Evolutionary conservation across 2,329 filamentous ascomycete species (phyloP).

Genomic region (Pseudogymnoascus sp.): DNA sequence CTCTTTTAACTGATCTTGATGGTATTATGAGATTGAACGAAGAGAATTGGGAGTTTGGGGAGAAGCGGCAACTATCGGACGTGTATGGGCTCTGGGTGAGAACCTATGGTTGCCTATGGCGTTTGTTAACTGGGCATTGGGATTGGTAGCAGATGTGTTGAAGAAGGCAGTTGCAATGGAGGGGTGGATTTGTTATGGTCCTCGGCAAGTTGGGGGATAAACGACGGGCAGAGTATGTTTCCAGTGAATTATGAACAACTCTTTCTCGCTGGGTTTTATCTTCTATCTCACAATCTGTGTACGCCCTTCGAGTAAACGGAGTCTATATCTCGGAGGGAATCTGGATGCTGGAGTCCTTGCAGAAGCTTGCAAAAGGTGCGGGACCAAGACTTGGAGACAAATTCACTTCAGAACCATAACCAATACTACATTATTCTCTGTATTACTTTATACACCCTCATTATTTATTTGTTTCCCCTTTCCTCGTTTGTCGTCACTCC

Average conservation of each 20-base stretch:
- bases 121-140: background rate
- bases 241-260: background rate
- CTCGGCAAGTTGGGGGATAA: background rate
- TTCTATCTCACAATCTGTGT: background rate
- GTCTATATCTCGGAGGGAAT: background rate
- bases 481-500: background rate
- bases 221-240: background rate
- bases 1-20: background rate
- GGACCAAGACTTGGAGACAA: background rate
- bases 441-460: background rate
- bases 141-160: background rate
- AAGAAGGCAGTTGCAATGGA: background rate
- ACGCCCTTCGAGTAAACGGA: background rate
- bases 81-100: background rate
- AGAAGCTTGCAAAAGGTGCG: background rate
- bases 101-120: too few relatives aligned
- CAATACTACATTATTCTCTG: background rate
- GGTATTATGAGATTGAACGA: background rate
- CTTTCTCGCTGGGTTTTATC: background rate
- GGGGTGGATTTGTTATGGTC: background rate
- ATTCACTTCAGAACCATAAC: background rate
- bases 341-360: background rate
- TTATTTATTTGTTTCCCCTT: background rate
- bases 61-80: background rate
- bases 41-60: background rate